Conservation (phyloP, 345 rosid species). For the Linum trigynum region DNA sequence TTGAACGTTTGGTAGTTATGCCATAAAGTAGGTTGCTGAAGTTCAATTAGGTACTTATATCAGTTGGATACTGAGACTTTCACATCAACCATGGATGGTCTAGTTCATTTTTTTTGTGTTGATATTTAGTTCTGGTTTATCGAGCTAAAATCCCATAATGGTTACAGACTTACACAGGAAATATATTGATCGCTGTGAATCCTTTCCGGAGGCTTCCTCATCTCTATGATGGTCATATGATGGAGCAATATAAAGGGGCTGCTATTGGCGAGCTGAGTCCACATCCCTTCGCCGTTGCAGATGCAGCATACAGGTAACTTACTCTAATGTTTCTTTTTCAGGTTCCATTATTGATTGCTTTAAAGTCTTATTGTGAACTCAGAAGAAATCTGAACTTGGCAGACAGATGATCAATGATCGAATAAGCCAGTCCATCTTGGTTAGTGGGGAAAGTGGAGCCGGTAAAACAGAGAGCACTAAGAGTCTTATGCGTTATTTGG, state of each 20-base stretch:
- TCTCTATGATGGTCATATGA: conserved; percentile 48
- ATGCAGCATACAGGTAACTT: conserved; percentile 44
- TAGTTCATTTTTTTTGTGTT: background rate
- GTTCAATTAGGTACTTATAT: background rate
- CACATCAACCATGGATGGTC: background rate
- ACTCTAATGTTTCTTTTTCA: background rate
- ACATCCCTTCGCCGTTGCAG: conserved; percentile 55
- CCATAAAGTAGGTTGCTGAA: conserved; percentile 1
- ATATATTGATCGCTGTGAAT: conserved; percentile 54
- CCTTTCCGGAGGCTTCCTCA: conserved; percentile 57
- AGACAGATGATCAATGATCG: conserved; percentile 66
- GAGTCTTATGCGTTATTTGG: conserved; percentile 88
- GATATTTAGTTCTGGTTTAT: background rate
- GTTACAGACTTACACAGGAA: conserved; percentile 52
- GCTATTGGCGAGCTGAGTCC: conserved; percentile 58
- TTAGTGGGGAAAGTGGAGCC: conserved; percentile 95
- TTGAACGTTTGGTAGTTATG: background rate
- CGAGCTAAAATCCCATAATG: background rate
- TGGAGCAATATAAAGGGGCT: conserved; percentile 59
- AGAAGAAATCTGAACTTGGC: conserved; percentile 6
- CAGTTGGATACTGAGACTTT: background rate
- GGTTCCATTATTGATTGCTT: conserved; percentile 11
- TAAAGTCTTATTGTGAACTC: conserved; percentile 2
- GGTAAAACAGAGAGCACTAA: conserved; percentile 91
- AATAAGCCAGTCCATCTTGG: conserved; percentile 60